phyloP scores from a whole-genome alignment of 169 alveolate species.

The Ichthyophthirius multifiliis region DNA sequence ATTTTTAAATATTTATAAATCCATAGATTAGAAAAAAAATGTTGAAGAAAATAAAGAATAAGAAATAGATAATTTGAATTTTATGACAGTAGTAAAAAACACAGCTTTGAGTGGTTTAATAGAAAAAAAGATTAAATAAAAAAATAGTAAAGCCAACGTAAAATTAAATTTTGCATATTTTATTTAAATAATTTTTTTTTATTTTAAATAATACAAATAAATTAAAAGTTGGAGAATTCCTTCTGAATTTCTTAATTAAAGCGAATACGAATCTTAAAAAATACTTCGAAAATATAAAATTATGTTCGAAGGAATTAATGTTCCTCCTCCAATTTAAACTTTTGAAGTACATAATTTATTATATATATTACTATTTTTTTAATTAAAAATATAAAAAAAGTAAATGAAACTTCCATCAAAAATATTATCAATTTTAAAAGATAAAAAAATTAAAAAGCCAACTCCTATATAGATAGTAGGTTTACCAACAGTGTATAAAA shows the following conservation, averaged over 20 bases:
- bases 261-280: too few relatives aligned
- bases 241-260: too few relatives aligned
- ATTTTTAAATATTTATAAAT: too few relatives aligned
- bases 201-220: not conserved
- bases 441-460: constrained; percentile 88
- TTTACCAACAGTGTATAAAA: constrained; percentile 73
- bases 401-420: constrained; percentile 92
- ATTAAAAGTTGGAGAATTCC: constrained; percentile 14
- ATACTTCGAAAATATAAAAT: constrained; percentile 19
- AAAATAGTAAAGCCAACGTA: constrained; percentile 1
- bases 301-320: constrained; percentile 77
- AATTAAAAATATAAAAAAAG: constrained; percentile 63
- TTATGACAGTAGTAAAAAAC: not conserved
- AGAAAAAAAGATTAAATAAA: not conserved
- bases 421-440: constrained; percentile 75
- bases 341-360: not conserved
- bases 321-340: constrained; percentile 90
- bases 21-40: not conserved
- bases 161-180: not conserved
- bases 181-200: not conserved
- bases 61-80: constrained; percentile 2
- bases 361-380: not conserved
- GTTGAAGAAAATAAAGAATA: not conserved
- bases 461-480: constrained; percentile 95
- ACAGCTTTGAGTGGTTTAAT: not conserved